These are phyloP conservation scores for Salvia sclarea DNA, from an alignment of 305 asterid species.

Conservation along the genomic window DNA sequence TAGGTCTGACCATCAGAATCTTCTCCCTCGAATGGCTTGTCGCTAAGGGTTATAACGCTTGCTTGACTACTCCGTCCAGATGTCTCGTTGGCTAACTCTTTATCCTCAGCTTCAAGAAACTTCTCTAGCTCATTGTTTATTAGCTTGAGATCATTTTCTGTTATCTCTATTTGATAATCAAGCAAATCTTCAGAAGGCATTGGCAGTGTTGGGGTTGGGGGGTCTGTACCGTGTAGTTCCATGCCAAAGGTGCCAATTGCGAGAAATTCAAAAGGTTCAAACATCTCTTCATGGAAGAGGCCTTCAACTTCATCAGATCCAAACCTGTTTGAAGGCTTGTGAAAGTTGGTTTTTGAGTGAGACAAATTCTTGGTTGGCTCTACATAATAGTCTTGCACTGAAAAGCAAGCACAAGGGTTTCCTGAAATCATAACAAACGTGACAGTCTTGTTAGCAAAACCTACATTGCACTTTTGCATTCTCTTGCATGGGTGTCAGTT, in stretches of 20 bases:
- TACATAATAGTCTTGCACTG: constrained; percentile 41
- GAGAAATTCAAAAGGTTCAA: constrained; percentile 67
- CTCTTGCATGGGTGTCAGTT: constrained; percentile 26
- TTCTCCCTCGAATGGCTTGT: constrained; percentile 46
- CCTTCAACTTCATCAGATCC: constrained; percentile 37
- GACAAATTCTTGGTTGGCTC: constrained; percentile 46
- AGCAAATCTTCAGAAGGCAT: constrained; percentile 38
- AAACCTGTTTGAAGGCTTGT: constrained; percentile 36
- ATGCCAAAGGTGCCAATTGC: constrained; percentile 84
- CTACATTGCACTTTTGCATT: not conserved
- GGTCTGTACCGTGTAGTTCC: constrained; percentile 44
- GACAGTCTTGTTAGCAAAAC: constrained; percentile 26
- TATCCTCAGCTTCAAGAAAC: constrained; percentile 66
- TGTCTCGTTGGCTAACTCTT: constrained; percentile 47
- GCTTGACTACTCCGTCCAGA: constrained; percentile 64
- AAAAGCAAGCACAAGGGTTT: constrained; percentile 41
- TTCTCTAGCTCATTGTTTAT: constrained; percentile 72
- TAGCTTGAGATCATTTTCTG: constrained; percentile 59
- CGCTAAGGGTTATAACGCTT: constrained; percentile 55
- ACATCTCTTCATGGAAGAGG: constrained; percentile 46
- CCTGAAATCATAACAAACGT: constrained; percentile 47
- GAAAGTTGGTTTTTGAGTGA: constrained; percentile 31
- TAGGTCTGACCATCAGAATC: constrained; percentile 43
- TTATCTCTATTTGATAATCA: constrained; percentile 48
- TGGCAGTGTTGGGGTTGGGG: constrained; percentile 72